phyloP scores from a whole-genome alignment of 768 basidiomycete genomes.

The Lyophyllum shimeji region DNA sequence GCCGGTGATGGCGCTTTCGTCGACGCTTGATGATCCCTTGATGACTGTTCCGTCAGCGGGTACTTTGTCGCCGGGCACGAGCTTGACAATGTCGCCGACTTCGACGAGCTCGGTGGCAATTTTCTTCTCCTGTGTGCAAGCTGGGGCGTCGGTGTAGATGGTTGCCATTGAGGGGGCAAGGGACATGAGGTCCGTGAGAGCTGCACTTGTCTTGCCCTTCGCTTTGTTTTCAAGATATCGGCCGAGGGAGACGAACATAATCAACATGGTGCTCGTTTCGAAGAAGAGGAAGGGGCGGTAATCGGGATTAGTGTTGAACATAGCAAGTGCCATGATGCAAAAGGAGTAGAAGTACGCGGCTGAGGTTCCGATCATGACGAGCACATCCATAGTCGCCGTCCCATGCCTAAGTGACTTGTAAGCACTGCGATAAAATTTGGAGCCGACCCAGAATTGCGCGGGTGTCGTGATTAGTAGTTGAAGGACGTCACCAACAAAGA shows the following conservation, averaged over 20 bases:
- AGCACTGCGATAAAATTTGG: constrained; percentile 84
- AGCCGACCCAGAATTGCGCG: constrained; percentile 90
- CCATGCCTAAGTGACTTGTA: constrained; percentile 90
- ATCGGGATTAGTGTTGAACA: constrained; percentile 60
- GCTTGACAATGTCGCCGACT: constrained; percentile 88
- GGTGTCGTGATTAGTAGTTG: constrained; percentile 80
- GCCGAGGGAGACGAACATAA: constrained; percentile 95
- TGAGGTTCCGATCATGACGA: constrained; percentile 92
- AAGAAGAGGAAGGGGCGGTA: constrained; percentile 91
- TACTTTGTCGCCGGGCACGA: constrained; percentile 95
- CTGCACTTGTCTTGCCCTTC: constrained; percentile 95
- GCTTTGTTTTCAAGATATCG: constrained; percentile 95
- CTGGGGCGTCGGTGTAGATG: constrained; percentile 85
- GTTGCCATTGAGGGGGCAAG: constrained; percentile 94
- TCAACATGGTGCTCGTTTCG: constrained; percentile 98
- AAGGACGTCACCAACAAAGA: constrained; percentile 83
- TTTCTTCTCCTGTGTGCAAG: constrained; percentile 82
- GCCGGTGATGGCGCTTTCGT: constrained; percentile 96
- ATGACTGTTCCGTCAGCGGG: constrained; percentile 94
- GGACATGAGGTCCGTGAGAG: constrained; percentile 94
- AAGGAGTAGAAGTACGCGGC: constrained; percentile 93
- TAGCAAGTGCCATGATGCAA: constrained; percentile 62
- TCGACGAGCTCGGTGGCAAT: constrained; percentile 94
- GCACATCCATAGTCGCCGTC: constrained; percentile 96
- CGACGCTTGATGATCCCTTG: constrained; percentile 82